Percentiles rank a stretch among this genome's conserved stretches.
These are phyloP conservation scores for Hibiscus syriacus DNA, from an alignment of 345 rosid genomes.

Conservation along the genomic window DNA sequence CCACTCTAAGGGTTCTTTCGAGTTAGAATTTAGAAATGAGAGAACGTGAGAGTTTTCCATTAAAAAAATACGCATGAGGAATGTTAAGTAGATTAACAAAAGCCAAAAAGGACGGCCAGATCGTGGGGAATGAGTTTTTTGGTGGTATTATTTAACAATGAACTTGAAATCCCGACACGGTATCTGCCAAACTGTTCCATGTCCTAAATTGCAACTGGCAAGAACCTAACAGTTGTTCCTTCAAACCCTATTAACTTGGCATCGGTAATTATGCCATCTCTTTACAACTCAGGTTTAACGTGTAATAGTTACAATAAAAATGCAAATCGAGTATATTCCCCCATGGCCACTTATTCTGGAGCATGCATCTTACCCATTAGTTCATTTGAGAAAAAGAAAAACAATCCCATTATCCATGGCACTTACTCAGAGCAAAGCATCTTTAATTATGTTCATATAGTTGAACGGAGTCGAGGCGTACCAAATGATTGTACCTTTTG, in stretches of 20 bases:
- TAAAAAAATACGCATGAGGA: conserved; percentile 16
- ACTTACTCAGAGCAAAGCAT: too few species aligned
- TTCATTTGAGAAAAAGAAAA: not conserved
- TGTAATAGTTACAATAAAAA: too few species aligned
- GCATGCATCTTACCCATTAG: not conserved
- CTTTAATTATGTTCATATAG: too few species aligned
- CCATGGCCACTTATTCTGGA: not conserved
- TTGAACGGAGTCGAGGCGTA: too few species aligned
- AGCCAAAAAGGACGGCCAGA: conserved; percentile 30
- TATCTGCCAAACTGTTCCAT: conserved; percentile 34
- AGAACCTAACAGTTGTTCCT: conserved; percentile 26
- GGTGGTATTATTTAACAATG: conserved; percentile 10
- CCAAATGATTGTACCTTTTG: too few species aligned
- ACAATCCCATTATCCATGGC: not conserved
- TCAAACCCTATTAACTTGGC: too few species aligned
- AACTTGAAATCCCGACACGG: conserved; percentile 24
- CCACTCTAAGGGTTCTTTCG: too few species aligned
- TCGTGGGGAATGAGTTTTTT: conserved; percentile 45
- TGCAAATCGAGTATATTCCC: too few species aligned
- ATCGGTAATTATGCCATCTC: too few species aligned
- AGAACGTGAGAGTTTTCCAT: conserved; percentile 37
- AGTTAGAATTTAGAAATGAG: conserved; percentile 1
- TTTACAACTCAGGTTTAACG: too few species aligned
- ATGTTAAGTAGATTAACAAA: conserved; percentile 16
- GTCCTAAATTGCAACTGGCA: conserved; percentile 26